These are phyloP conservation scores for Quercus rubra DNA, from an alignment of 306 rosid genomes.

Conservation along the genomic window DNA sequence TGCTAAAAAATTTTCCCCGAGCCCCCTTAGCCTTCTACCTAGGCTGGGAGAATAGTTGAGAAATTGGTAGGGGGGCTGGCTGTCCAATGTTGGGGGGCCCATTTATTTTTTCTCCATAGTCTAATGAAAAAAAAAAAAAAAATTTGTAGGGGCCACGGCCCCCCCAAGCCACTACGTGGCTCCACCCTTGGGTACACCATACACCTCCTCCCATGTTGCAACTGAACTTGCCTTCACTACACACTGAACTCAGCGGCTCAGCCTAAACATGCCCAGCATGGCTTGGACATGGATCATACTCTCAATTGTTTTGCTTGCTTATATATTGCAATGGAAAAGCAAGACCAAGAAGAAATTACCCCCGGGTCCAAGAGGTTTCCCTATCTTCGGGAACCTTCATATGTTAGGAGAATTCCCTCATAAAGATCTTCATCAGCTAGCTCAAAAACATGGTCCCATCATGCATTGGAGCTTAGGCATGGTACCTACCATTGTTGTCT, in stretches of 20 bases:
- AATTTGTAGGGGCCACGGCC: no score
- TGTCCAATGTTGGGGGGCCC: no score
- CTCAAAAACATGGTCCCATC: conserved; percentile 55
- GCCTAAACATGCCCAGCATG: not conserved
- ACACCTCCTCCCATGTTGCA: no score
- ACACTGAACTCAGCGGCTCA: not conserved
- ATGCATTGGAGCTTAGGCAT: conserved; percentile 56
- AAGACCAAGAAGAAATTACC: conserved; percentile 38
- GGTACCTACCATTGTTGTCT: conserved; percentile 47
- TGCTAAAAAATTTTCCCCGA: no score
- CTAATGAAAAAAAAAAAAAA: no score
- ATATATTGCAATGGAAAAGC: conserved; percentile 24
- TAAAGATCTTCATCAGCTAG: conserved; percentile 36
- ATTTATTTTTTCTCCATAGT: no score
- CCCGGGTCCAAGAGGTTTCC: conserved; percentile 73
- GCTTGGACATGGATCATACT: conserved; percentile 26
- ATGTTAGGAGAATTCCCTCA: conserved; percentile 51
- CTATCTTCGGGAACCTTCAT: conserved; percentile 55
- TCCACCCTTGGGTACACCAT: no score
- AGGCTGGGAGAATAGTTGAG: no score
- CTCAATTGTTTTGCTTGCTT: conserved; percentile 29
- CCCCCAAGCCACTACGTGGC: no score
- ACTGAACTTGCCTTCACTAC: no score
- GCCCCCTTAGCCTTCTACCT: no score
- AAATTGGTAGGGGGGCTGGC: no score